Evolutionary conservation across 169 alveolate genomes (phyloP), one percentile per base, ranked within the genome.

Genomic region (Plasmodium sp.): DNA sequence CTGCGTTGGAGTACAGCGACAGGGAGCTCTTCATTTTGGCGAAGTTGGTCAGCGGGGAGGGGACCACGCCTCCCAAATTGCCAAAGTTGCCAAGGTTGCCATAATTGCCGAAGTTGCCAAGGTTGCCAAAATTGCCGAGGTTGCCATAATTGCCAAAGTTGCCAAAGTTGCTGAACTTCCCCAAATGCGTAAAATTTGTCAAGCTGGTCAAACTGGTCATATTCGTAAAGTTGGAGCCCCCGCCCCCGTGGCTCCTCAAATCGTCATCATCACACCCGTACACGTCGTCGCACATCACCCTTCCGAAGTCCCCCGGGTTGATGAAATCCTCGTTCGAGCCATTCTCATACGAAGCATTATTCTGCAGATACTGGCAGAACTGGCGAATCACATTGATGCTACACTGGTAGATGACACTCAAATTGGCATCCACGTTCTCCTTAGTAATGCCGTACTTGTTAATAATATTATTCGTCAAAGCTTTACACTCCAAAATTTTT

Each of bases 381-480:
- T 92, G 95, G 43, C 95, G 83, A n/a, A 92, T 82, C 48, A 92
- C 95, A 92, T 83, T 92, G n/a, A 92, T 92, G 36, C 95, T 92
- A 81, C 95, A 82, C 41, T 92, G 95, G 58, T 92, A 82, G 16
- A 92, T 92, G 27, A 83, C 56, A 71, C 83, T 92, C 84, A 92
- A 43, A 48, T 92, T 92, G 36, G 54, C 16, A 71, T 92, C 95
- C 7, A 92, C 75, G 48, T 92, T 92, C 43, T 92, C 80, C 77
- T 92, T 92, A 6, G 51, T 74, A 2, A 92, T 92, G 36, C 73
- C 71, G 67, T 92, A 92, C 56, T 92, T 72, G 84, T 92, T 92
- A 10, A 92, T 83, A 36, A 92, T 75, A 92, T 92, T 92, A 81
- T 82, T 71, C 33, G 95, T 92, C 83, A 92, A 54, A 22, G 95